Conservation (phyloP, 345 rosid species). For the Isatis tinctoria region DNA sequence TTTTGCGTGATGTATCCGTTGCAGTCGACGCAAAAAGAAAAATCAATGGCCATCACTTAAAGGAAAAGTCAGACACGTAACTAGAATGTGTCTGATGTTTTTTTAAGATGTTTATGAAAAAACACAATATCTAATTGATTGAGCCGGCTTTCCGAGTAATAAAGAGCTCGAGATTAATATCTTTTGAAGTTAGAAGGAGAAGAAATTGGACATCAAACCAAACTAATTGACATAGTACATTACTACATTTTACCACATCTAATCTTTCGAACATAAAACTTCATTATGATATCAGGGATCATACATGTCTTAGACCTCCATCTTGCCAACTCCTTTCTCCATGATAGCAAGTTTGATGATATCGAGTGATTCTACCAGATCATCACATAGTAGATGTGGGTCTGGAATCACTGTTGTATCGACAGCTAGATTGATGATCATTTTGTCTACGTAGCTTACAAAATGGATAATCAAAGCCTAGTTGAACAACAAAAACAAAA, state of each 20-base stretch:
- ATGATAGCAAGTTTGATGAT: constrained; percentile 37
- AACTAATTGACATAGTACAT: background rate
- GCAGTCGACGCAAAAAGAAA: too few species aligned
- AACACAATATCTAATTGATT: too few species aligned
- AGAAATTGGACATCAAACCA: too few species aligned
- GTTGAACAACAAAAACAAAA: constrained; percentile 34
- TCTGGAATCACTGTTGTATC: constrained; percentile 61
- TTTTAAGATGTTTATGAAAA: too few species aligned
- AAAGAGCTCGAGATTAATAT: too few species aligned
- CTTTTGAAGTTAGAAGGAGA: too few species aligned
- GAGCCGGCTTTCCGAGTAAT: too few species aligned
- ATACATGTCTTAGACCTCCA: background rate
- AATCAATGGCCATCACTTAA: too few species aligned
- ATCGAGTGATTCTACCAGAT: constrained; percentile 48
- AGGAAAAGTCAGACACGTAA: too few species aligned
- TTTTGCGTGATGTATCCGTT: too few species aligned
- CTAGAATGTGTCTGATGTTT: too few species aligned
- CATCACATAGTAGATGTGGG: constrained; percentile 53
- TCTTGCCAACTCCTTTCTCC: constrained; percentile 4
- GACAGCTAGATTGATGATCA: constrained; percentile 57
- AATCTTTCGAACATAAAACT: background rate
- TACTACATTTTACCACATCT: background rate
- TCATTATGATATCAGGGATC: background rate
- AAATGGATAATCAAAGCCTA: constrained; percentile 70
- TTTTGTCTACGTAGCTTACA: constrained; percentile 61